Conservation (phyloP, 1,284 basidiomycete species). For the Cerioporus squamosus region DNA sequence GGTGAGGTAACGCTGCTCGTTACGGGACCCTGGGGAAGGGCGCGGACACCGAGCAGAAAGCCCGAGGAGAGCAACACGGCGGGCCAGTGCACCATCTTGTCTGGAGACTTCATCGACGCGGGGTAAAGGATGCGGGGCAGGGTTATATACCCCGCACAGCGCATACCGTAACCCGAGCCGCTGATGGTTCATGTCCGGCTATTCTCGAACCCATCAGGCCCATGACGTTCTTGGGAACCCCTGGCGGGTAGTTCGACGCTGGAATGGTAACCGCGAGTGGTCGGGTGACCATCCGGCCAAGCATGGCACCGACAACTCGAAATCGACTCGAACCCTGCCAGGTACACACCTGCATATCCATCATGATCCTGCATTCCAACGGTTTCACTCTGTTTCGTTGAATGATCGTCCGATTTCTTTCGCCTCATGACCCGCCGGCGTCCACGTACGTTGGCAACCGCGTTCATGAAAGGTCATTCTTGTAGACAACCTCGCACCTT, state of each 20-base stretch:
- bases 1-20: constrained; percentile 26
- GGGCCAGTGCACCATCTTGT: constrained; percentile 14
- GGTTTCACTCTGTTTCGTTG: no score
- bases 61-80: constrained; percentile 12
- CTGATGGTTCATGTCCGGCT: constrained; percentile 11
- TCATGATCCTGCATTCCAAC: no score
- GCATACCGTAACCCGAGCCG: neutral
- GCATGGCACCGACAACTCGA: no score
- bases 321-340: no score
- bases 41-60: constrained; percentile 23
- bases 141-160: constrained; percentile 11
- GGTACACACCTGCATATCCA: no score
- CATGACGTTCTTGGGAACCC: constrained; percentile 18
- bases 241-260: neutral
- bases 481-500: no score
- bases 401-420: no score
- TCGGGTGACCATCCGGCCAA: constrained; percentile 5
- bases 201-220: constrained; percentile 15
- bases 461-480: no score
- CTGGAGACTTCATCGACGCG: constrained; percentile 7
- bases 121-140: neutral
- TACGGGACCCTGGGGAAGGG: constrained; percentile 25
- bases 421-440: no score
- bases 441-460: no score
- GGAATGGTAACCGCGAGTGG: neutral